phyloP scores from a whole-genome alignment of 148 eudicot genomes.

The Diospyros lotus region DNA sequence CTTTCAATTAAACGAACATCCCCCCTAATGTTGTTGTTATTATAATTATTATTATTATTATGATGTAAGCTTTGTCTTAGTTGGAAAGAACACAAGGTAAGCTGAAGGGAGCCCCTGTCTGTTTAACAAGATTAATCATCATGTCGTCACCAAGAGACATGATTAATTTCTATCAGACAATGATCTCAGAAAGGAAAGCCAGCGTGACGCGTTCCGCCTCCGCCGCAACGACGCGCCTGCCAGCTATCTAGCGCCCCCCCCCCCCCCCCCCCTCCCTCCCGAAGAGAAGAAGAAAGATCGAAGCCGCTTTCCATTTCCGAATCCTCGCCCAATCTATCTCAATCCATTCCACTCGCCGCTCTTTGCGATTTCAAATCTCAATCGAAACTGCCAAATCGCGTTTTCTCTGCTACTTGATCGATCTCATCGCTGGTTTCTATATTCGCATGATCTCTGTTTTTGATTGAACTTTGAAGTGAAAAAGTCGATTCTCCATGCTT shows the following conservation, averaged over 20 bases:
- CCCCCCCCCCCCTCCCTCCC: background rate
- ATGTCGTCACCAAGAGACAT: too few relatives aligned
- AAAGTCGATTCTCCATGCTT: constrained; percentile 5
- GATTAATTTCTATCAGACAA: too few relatives aligned
- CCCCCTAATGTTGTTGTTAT: too few relatives aligned
- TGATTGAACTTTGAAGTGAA: background rate
- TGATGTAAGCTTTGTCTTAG: too few relatives aligned
- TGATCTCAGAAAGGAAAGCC: too few relatives aligned
- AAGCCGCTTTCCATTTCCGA: background rate
- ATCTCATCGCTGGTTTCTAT: background rate
- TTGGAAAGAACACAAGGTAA: too few relatives aligned
- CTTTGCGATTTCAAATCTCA: background rate
- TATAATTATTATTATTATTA: too few relatives aligned
- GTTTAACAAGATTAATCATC: too few relatives aligned
- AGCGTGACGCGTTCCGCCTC: too few relatives aligned
- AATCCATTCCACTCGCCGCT: background rate
- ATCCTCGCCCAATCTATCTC: background rate
- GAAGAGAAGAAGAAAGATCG: background rate
- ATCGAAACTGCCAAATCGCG: background rate
- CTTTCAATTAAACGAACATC: too few relatives aligned
- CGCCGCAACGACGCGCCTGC: too few relatives aligned
- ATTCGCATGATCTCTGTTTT: background rate
- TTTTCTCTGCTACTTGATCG: background rate
- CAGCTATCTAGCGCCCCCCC: background rate
- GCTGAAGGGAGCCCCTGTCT: too few relatives aligned